phyloP scores from a whole-genome alignment of 1,139 yeast species.

The Blastobotrys illinoisensis region DNA sequence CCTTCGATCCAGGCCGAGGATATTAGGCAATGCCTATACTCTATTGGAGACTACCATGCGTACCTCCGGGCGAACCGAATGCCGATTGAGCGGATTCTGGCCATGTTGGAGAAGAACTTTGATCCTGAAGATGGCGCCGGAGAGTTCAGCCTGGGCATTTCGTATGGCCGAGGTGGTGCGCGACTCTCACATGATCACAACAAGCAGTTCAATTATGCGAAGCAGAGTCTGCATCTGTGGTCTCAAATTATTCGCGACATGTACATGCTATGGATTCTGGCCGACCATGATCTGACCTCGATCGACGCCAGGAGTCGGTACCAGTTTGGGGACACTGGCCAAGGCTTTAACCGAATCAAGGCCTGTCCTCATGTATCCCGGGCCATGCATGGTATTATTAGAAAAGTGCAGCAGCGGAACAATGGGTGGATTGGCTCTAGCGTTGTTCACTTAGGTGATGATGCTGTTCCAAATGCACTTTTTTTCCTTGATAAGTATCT shows the following conservation, averaged over 20 bases:
- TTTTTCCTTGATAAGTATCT: slow-evolving; percentile 69
- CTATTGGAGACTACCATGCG: slow-evolving; percentile 69
- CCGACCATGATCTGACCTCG: slow-evolving; percentile 57
- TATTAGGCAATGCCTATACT: slow-evolving; percentile 59
- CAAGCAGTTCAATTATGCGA: slow-evolving; percentile 62
- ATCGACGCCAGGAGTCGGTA: slow-evolving; percentile 40
- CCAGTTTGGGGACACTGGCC: slow-evolving; percentile 65
- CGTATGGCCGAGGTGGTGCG: slow-evolving; percentile 59
- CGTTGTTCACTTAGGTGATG: slow-evolving; percentile 72
- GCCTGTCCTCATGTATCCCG: slow-evolving; percentile 61
- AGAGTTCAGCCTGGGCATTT: slow-evolving; percentile 52
- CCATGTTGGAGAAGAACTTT: slow-evolving; percentile 46
- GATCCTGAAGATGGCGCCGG: slow-evolving; percentile 37
- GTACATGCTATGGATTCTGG: slow-evolving; percentile 66
- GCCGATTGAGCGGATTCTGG: slow-evolving; percentile 57
- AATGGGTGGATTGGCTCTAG: slow-evolving; percentile 71
- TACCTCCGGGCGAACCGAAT: slow-evolving; percentile 61
- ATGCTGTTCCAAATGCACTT: slow-evolving; percentile 71
- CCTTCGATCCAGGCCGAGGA: slow-evolving; percentile 41
- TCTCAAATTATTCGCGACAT: slow-evolving; percentile 66
- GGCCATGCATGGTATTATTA: slow-evolving; percentile 60
- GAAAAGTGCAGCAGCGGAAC: slow-evolving; percentile 54
- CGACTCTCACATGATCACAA: slow-evolving; percentile 63
- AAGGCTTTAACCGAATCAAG: slow-evolving; percentile 68
- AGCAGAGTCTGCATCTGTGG: slow-evolving; percentile 67